Conservation (phyloP, 805 yeast genomes). For the Barnettozyma botsteinii region DNA sequence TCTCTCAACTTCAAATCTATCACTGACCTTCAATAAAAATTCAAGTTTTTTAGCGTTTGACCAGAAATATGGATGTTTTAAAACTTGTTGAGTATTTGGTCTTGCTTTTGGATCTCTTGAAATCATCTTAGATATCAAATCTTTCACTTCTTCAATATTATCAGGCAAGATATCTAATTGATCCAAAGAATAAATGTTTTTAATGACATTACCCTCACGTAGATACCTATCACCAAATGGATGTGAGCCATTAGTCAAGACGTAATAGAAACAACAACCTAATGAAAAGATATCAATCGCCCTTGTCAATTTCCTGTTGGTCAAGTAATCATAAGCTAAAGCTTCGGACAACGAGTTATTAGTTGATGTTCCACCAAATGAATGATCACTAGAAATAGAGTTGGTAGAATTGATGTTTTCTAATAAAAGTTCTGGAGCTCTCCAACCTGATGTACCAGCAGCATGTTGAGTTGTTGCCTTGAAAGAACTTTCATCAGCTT, state of each 20-base stretch:
- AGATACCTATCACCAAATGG: conserved; percentile 92
- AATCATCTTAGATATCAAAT: conserved; percentile 72
- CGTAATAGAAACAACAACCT: conserved; percentile 91
- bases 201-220: conserved; percentile 84
- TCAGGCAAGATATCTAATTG: conserved; percentile 20
- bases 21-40: conserved; percentile 81
- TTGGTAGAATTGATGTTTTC: conserved; percentile 27
- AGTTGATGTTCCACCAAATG: conserved; percentile 12
- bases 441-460: conserved; percentile 98
- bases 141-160: conserved; percentile 61
- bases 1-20: conserved; percentile 79
- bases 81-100: conserved; percentile 61
- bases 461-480: conserved; percentile 89
- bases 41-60: conserved; percentile 63
- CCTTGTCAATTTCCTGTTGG: conserved; percentile 64
- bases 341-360: conserved; percentile 27
- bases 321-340: conserved; percentile 33
- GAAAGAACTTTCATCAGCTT: conserved; percentile 88
- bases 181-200: conserved; percentile 42
- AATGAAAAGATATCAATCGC: conserved; percentile 91
- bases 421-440: conserved; percentile 84
- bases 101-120: conserved; percentile 56
- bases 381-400: conserved; percentile 20
- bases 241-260: conserved; percentile 76
- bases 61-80: conserved; percentile 93